phyloP scores from a whole-genome alignment of 164 flowering plant genomes.

The Chimonanthus praecox region DNA sequence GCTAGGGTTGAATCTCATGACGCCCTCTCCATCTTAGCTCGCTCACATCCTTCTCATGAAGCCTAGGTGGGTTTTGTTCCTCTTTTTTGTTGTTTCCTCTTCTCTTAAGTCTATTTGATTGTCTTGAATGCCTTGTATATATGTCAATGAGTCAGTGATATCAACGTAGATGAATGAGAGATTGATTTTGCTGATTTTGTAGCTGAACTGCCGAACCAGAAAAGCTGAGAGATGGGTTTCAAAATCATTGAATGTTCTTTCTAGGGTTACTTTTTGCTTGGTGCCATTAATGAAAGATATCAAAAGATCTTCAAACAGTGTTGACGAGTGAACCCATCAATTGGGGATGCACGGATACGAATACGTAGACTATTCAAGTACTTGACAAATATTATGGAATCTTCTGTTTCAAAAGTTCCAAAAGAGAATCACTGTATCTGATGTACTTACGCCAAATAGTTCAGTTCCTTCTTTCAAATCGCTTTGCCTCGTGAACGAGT shows the following conservation, averaged over 20 bases:
- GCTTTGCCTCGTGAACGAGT: background rate
- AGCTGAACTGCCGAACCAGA: slow-evolving; percentile 9
- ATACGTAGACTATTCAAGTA: no score
- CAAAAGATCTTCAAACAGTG: background rate
- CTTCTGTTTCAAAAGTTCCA: slow-evolving; percentile 3
- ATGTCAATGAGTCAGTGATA: background rate
- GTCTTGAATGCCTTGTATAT: slow-evolving; percentile 10
- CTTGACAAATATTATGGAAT: slow-evolving; percentile 15
- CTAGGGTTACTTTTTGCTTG: slow-evolving; percentile 25
- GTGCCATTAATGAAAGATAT: slow-evolving; percentile 23
- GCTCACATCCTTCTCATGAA: slow-evolving; percentile 2
- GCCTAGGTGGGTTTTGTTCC: slow-evolving; percentile 1
- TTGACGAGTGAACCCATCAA: background rate
- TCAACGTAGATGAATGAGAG: background rate
- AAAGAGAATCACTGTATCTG: background rate
- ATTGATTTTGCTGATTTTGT: slow-evolving; percentile 2
- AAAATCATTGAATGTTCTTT: slow-evolving; percentile 28
- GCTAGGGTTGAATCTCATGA: slow-evolving; percentile 85
- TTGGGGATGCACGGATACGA: background rate
- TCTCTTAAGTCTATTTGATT: slow-evolving; percentile 6
- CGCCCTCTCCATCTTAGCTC: slow-evolving; percentile 52
- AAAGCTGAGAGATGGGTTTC: slow-evolving; percentile 18
- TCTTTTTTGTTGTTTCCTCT: slow-evolving; percentile 10
- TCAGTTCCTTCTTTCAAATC: background rate
- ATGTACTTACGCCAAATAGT: background rate